A percentile compares a stretch with the other conserved stretches of the same genome.
Evolutionary conservation across 306 rosid species (phyloP).

Genomic region (Malus sylvestris): DNA sequence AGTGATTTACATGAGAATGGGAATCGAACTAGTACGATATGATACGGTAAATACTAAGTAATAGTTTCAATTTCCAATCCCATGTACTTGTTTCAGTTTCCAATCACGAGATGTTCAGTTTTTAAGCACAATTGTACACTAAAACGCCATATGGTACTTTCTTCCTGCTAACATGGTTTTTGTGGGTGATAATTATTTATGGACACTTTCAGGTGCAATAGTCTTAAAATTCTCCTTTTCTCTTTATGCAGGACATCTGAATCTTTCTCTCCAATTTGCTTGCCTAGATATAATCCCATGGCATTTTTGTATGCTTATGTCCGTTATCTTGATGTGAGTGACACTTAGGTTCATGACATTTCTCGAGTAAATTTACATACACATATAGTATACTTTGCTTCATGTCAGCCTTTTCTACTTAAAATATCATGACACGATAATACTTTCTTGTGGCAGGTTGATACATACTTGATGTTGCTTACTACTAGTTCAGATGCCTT

Average conservation of each 20-base stretch:
- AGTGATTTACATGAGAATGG: not conserved
- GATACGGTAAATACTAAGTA: not conserved
- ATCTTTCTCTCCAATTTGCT: conserved; percentile 90
- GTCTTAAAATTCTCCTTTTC: not conserved
- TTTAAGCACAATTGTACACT: not conserved
- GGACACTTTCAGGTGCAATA: not conserved
- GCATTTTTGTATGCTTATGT: conserved; percentile 91
- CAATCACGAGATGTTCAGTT: not conserved
- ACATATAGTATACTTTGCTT: not conserved
- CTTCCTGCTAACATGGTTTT: not conserved
- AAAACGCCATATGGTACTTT: not conserved
- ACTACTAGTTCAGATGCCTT: conserved; percentile 83
- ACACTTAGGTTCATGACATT: not conserved
- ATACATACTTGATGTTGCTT: conserved; percentile 80
- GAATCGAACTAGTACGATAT: not conserved
- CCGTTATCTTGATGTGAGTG: conserved; percentile 82
- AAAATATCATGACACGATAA: conserved; percentile 5
- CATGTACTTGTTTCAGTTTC: not conserved
- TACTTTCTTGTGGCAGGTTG: conserved; percentile 46
- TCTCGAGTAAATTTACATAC: not conserved
- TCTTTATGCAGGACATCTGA: conserved; percentile 84
- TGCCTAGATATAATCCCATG: conserved; percentile 91
- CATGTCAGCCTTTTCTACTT: not conserved
- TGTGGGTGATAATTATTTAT: not conserved
- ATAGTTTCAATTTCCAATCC: not conserved